phyloP scores from a whole-genome alignment of 202 grass and related monocot genomes.

The Zizania palustris region DNA sequence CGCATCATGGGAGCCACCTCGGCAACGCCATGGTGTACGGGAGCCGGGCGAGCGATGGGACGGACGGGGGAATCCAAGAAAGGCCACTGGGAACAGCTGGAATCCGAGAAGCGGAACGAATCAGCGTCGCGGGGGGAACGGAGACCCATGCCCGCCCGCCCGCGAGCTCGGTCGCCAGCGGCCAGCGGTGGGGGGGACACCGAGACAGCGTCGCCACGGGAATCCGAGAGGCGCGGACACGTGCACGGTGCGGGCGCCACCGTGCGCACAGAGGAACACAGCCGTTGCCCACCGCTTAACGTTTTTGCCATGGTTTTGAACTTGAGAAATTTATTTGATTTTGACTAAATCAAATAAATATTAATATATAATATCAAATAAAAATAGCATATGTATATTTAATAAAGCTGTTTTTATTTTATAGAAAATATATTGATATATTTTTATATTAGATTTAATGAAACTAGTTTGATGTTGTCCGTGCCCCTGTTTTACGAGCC shows the following conservation, averaged over 20 bases:
- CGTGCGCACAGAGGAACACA: neutral
- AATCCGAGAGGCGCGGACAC: conserved; percentile 32
- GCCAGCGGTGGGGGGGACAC: neutral
- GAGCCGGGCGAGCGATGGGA: neutral
- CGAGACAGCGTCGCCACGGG: neutral
- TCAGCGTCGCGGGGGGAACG: neutral
- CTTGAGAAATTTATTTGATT: no score
- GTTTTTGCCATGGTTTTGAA: neutral
- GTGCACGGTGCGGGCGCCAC: neutral
- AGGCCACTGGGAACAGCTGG: conserved; percentile 40
- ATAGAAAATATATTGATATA: no score
- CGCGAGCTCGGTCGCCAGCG: neutral
- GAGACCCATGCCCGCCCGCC: neutral
- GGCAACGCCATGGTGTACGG: conserved; percentile 29
- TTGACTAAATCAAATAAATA: no score
- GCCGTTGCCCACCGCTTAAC: neutral
- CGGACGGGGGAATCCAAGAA: conserved; percentile 11
- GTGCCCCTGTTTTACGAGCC: no score
- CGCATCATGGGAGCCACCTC: conserved; percentile 49
- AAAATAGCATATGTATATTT: no score
- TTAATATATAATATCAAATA: no score
- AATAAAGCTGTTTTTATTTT: no score
- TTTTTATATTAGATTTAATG: no score
- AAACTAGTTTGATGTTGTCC: no score
- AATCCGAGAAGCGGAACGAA: conserved; percentile 34